Base-by-base conservation (phyloP, 768 basidiomycete genomes). In the Polyporus arcularius region DNA sequence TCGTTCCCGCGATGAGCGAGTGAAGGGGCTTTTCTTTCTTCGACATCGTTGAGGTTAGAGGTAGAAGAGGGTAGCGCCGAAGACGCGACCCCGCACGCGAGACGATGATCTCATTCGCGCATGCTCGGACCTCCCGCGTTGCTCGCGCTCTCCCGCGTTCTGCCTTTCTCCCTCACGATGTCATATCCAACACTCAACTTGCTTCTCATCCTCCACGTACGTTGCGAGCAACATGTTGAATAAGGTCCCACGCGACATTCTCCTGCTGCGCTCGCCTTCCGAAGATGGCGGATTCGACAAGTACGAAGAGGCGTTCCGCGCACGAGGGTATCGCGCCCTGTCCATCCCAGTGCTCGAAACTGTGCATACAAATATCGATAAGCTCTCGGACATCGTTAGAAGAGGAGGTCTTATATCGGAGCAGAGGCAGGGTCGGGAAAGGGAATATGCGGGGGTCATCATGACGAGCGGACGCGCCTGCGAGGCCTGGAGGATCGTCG, bases 11-110 rank as follows among this genome's bases (percentile, higher is more conserved):
- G 59, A 94, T 77, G 76, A 98, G 75, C 14, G 96, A 92, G 67
- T 94, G 92, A 7, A 88, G 40, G 0, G 94, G 90, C 66, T 92
- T 92, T 72, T 96, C 94, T 63, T 85, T 90, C 70, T 83, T 81
- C 21, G 79, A 76, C 7, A 80, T 73, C 77, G 82, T 14, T 18
- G 46, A 35, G 7, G 1, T 35, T 11, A 35, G 35, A 35, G 7
- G 35, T 11, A 3, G 35, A 35, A 35, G 35, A 11, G 1, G 21
- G 38, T 16, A 4, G 45, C 45, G 41, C 40, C 30, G 21, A 26
- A 26, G 21, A 26, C 21, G 21, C 21, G 21, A n/a, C n/a, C n/a
- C n/a, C n/a, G n/a, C n/a, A n/a, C n/a, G n/a, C n/a, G n/a, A n/a
- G n/a, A 26, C 21, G 21, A 26, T 26, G 21, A 26, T 53, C 59